phyloP scores from a whole-genome alignment of 768 basidiomycete species.

The Daedaleopsis sinensis region DNA sequence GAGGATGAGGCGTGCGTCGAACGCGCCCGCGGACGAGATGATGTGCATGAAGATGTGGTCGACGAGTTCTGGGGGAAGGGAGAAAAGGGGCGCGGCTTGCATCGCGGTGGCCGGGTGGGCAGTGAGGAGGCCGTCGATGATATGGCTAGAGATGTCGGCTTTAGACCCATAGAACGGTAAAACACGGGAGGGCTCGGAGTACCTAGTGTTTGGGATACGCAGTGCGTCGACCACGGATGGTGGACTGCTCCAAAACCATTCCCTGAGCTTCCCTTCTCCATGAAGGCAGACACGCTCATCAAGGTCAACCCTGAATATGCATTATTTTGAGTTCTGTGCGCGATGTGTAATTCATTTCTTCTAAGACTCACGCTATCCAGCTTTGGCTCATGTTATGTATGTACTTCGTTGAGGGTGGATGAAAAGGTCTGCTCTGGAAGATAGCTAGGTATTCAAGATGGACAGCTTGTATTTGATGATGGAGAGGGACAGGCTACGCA shows the following conservation, averaged over 20 bases:
- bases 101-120: neutral
- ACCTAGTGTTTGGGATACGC: conserved; percentile 6
- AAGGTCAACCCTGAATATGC: conserved; percentile 4
- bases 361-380: conserved; percentile 11
- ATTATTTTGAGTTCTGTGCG: neutral
- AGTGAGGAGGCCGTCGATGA: neutral
- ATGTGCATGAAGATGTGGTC: conserved; percentile 2
- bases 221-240: neutral
- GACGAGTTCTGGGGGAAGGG: conserved; percentile 18
- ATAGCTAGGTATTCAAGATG: too few relatives aligned
- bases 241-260: neutral
- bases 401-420: neutral
- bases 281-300: conserved; percentile 9
- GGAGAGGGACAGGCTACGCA: too few relatives aligned
- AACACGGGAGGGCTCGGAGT: too few relatives aligned
- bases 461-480: too few relatives aligned
- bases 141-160: neutral
- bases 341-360: neutral
- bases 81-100: conserved; percentile 6
- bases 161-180: neutral
- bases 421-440: neutral
- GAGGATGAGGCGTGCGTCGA: conserved; percentile 3
- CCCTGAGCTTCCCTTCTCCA: neutral
- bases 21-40: neutral
- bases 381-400: conserved; percentile 2